phyloP scores from a whole-genome alignment of 2,329 filamentous ascomycete species.

The Cladorrhinum sp. region DNA sequence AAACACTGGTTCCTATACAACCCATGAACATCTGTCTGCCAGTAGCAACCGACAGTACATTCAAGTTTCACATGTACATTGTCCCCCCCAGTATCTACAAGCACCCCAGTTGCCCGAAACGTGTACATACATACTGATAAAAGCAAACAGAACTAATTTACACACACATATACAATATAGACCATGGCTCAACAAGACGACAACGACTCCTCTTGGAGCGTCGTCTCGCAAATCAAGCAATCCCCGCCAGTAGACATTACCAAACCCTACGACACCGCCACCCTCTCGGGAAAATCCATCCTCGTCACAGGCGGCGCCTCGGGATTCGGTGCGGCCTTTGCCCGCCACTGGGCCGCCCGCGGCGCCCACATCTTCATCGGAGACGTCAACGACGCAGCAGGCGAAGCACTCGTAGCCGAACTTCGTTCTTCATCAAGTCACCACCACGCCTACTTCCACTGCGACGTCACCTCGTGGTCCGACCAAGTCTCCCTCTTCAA shows the following conservation, averaged over 20 bases:
- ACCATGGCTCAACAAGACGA: background rate
- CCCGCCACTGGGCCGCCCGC: constrained; percentile 50
- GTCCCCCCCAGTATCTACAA: no score
- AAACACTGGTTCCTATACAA: no score
- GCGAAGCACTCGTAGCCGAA: constrained; percentile 53
- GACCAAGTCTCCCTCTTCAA: constrained; percentile 64
- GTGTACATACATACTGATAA: no score
- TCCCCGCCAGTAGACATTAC: constrained; percentile 47
- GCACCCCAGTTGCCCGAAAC: no score
- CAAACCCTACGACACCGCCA: constrained; percentile 43
- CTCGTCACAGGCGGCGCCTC: constrained; percentile 64
- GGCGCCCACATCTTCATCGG: constrained; percentile 62
- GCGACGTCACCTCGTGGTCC: constrained; percentile 64
- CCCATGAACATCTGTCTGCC: no score
- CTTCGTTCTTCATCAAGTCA: constrained; percentile 43
- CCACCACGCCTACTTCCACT: constrained; percentile 51
- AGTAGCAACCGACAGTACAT: no score
- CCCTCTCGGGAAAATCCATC: constrained; percentile 54
- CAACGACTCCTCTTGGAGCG: constrained; percentile 20
- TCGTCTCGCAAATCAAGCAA: constrained; percentile 17
- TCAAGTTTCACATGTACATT: no score
- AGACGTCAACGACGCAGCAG: constrained; percentile 56
- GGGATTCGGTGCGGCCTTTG: constrained; percentile 56
- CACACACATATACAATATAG: background rate
- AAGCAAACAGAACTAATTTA: background rate